Base-by-base conservation (phyloP, 164 flowering plant genomes). In the Brasenia schreberi region DNA sequence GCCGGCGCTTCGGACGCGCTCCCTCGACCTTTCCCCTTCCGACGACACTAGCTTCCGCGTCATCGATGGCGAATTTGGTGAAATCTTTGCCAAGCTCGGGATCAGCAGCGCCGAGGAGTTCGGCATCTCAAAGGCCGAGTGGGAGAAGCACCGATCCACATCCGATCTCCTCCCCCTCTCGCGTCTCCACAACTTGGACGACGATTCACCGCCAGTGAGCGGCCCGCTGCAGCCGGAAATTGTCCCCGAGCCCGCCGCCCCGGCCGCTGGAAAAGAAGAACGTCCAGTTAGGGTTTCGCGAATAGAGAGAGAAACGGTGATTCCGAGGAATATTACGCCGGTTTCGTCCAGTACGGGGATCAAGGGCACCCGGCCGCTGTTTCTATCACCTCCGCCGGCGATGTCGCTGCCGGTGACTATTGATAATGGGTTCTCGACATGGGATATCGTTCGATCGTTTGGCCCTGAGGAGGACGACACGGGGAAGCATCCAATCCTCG, bases 51-150 rank as follows among this genome's bases (percentile, higher is more conserved):
- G 56, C 56, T 49, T 49, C 56, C 56, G 56, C 56, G 4, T 49
- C 16, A 49, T 49, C 56, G 93, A 81, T 1, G 96, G 89, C 0
- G 94, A 88, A 67, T 49, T 88, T 43, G 91, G 87, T 4, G 62
- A 66, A 42, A 71, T 89, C 59, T 87, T 75, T 70, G 75, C 61
- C 67, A 72, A 49, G 59, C 68, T 95, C 27, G 99, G 99, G 42
- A 72, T 95, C 56, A 81, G 86, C 10, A 94, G 96, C 0, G 87
- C 93, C 12, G 99, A 89, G 0, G 99, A 92, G 58, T 89, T 92
- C 19, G 79, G 80, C 3, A 95, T 95, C 19, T 80, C 97, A 42
- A 18, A 72, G 6, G 88, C 77, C 4, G 87, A 73, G 4, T 95
- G 92, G 88, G 86, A 85, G 73, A 91, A 79, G 75, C 65, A 70